A percentile compares a stretch with the other conserved stretches of the same genome.
Evolutionary conservation across 1,139 yeast species (phyloP).

Genomic region (Ogataea hybrid): DNA sequence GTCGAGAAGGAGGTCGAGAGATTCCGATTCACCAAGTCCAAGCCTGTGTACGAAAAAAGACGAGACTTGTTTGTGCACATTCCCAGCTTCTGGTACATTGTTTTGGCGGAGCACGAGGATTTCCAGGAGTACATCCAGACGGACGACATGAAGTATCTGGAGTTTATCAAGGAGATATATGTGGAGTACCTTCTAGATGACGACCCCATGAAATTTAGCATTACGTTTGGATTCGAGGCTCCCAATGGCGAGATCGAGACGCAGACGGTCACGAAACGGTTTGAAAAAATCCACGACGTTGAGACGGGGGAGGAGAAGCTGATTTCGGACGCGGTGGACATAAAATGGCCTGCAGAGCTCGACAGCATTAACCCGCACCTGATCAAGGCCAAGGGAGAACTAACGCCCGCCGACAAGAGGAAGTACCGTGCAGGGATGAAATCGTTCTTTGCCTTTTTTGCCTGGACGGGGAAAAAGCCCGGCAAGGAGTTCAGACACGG

Average conservation of each 20-base stretch:
- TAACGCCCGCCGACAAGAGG: conserved; percentile 49
- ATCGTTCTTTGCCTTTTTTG: conserved; percentile 70
- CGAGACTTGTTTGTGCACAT: conserved; percentile 44
- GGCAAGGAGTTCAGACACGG: conserved; percentile 75
- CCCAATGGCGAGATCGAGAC: conserved; percentile 40
- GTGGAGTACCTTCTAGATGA: conserved; percentile 45
- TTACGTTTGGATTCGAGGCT: conserved; percentile 51
- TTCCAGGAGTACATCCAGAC: conserved; percentile 67
- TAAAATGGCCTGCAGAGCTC: conserved; percentile 61
- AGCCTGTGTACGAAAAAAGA: conserved; percentile 49
- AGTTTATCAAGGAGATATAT: conserved; percentile 53
- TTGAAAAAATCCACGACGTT: conserved; percentile 40
- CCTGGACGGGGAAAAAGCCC: conserved; percentile 72
- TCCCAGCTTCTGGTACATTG: conserved; percentile 76
- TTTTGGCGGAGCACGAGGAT: conserved; percentile 71
- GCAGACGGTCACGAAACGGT: conserved; percentile 55
- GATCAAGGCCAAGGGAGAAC: conserved; percentile 36
- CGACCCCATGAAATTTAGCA: conserved; percentile 50
- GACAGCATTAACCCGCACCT: conserved; percentile 49
- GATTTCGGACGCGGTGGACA: conserved; percentile 43
- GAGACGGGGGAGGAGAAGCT: conserved; percentile 54
- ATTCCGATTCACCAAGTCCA: conserved; percentile 47
- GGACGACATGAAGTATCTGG: conserved; percentile 68
- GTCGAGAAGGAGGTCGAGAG: conserved; percentile 57
- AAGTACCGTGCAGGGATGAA: conserved; percentile 68